Base-by-base conservation (phyloP, 1,284 basidiomycete genomes). In the Trichosporon coremiiforme region DNA sequence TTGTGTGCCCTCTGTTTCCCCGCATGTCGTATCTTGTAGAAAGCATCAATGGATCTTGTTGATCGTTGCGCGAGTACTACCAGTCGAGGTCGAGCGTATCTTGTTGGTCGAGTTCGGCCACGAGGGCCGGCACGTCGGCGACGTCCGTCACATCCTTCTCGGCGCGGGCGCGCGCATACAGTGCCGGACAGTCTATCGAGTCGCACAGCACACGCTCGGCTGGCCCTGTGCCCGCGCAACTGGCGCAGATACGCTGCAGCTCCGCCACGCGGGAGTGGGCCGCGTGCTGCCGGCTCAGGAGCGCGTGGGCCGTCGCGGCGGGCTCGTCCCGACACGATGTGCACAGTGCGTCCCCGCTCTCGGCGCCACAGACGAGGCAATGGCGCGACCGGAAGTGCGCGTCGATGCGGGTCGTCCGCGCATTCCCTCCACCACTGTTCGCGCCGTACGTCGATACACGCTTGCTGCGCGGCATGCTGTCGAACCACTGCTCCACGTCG, bases 401-500 rank as follows among this genome's bases (percentile, higher is more conserved):
- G 75, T 81, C 72, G 36, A 73, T 71, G 25, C 69, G 67, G 33
- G 45, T 66, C 20, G 63, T 29, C 13, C 63, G 41, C 45, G 53
- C 29, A 87, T 88, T 65, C 10, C 45, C 50, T n/a, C 57, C 57
- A 31, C 57, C 29, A 15, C 57, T 31, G 33, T 70, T 35, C 71
- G 67, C 25, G 71, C 75, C 57, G 31, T 62, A 62, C 29, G 57
- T 33, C 33, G 57, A 15, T 9, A 62, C 57, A 20, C 79, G 73
- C 71, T 80, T 79, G 12, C 71, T 75, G 22, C 78, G 70, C 0
- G 94, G 92, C 92, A 97, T 95, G 60, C 91, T 90, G 69, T 91
- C 87, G 77, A 90, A 98, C 97, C 97, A 99, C 36, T 86, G 85
- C 66, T 88, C 87, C 38, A 98, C 91, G 77, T 98, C 92, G 4